phyloP scores from a whole-genome alignment of 495 filamentous ascomycete genomes.

The Penicillium turbatum region DNA sequence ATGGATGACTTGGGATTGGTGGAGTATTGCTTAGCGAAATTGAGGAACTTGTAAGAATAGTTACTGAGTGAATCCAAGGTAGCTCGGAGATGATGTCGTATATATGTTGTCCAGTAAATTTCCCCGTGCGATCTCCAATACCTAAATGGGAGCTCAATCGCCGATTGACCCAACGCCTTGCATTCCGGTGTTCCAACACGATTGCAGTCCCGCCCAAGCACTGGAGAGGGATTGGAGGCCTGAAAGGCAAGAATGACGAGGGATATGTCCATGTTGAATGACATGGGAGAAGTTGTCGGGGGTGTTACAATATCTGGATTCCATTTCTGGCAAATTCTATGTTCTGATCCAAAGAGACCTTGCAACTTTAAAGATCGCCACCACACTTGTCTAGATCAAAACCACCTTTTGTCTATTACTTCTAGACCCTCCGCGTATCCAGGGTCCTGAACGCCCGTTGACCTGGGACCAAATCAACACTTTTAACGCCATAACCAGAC shows the following conservation, averaged over 20 bases:
- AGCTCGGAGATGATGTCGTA: background rate
- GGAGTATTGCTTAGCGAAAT: background rate
- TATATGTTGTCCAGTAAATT: background rate
- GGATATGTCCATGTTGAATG: background rate
- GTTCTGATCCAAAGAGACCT: background rate
- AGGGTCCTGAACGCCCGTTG: background rate
- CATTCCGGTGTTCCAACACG: background rate
- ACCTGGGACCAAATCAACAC: background rate
- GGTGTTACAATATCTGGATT: background rate
- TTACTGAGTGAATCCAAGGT: background rate
- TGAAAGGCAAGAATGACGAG: background rate
- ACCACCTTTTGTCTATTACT: no score
- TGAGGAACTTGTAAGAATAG: background rate
- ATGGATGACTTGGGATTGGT: background rate
- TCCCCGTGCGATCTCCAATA: conserved; percentile 1
- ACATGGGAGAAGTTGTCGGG: background rate
- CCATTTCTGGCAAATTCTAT: background rate
- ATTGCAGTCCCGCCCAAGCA: background rate
- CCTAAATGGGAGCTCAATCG: conserved; percentile 2
- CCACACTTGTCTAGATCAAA: no score
- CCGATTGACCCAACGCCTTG: conserved; percentile 7
- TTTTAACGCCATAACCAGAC: background rate
- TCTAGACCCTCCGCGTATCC: no score
- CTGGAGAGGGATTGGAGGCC: background rate
- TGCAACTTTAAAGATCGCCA: background rate